Evolutionary conservation across 2,329 filamentous ascomycete species (phyloP).

Genomic region (Diplocarpon mali): DNA sequence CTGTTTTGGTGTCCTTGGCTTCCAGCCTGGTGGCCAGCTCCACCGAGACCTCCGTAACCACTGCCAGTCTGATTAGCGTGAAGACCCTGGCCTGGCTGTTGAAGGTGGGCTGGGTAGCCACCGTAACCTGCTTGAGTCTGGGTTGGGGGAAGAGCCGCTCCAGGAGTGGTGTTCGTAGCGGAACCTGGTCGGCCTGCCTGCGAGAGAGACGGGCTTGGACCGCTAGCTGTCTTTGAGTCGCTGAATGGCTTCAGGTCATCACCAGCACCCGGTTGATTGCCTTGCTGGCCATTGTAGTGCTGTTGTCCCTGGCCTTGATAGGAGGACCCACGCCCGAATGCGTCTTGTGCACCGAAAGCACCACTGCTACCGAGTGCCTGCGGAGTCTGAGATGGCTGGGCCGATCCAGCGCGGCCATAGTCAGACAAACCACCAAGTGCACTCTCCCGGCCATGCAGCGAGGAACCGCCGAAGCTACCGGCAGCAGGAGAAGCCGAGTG

Average conservation of each 20-base stretch:
- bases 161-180: constrained; percentile 27
- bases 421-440: constrained; percentile 26
- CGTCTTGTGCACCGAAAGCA: constrained; percentile 27
- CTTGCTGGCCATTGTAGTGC: constrained; percentile 25
- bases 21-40: constrained; percentile 35
- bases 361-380: constrained; percentile 26
- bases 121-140: constrained; percentile 27
- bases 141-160: constrained; percentile 26
- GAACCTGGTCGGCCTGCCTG: constrained; percentile 28
- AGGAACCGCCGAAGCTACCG: constrained; percentile 24
- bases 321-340: constrained; percentile 26
- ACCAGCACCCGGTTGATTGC: constrained; percentile 22
- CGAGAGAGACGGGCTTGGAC: constrained; percentile 26
- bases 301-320: constrained; percentile 27
- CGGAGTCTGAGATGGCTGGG: constrained; percentile 25
- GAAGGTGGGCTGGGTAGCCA: constrained; percentile 28
- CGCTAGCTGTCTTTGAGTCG: constrained; percentile 27
- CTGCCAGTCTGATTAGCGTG: constrained; percentile 27
- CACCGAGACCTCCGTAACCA: constrained; percentile 33
- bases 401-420: constrained; percentile 27
- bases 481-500: constrained; percentile 27
- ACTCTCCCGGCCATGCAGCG: constrained; percentile 28
- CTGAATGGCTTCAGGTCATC: constrained; percentile 30
- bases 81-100: constrained; percentile 26
- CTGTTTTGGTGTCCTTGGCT: constrained; percentile 32